Conservation (phyloP, 1,139 yeast genomes). For the Komagataea norvegica region DNA sequence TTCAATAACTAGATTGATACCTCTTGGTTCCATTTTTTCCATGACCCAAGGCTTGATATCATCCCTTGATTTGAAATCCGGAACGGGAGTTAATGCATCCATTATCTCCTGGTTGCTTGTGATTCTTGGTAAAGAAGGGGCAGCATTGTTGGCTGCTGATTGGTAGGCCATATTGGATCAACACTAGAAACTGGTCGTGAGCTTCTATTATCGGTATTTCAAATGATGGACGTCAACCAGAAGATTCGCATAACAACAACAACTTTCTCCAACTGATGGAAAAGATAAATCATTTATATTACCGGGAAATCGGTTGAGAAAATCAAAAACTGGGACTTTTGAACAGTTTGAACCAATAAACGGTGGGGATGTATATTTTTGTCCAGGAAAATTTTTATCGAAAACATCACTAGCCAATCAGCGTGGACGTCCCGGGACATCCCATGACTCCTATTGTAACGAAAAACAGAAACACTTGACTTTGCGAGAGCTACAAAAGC, state of each 20-base stretch:
- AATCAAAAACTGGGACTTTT: background rate
- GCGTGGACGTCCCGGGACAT: conserved; percentile 2
- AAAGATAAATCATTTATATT: conserved; percentile 13
- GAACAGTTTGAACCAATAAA: conserved; percentile 3
- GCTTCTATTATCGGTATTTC: too few species aligned
- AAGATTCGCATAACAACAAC: background rate
- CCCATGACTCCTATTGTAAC: too few species aligned
- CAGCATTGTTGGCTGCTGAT: background rate
- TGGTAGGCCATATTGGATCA: background rate
- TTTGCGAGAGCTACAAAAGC: too few species aligned
- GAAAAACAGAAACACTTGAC: too few species aligned
- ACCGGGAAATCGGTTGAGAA: background rate
- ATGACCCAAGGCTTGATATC: conserved; percentile 71
- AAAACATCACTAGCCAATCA: conserved; percentile 23
- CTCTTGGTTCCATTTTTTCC: conserved; percentile 41
- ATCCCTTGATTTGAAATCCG: conserved; percentile 37
- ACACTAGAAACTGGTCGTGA: background rate
- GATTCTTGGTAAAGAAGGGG: conserved; percentile 12
- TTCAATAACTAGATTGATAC: conserved; percentile 62
- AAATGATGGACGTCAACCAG: too few species aligned
- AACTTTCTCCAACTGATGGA: conserved; percentile 9
- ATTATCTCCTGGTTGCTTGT: conserved; percentile 23
- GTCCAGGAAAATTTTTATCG: conserved; percentile 19
- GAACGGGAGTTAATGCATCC: conserved; percentile 30
- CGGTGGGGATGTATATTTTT: conserved; percentile 4